These are phyloP conservation scores for Haplosporangium sp. DNA, from an alignment of 371 early-diverging fungal genomes.

Conservation along the genomic window DNA sequence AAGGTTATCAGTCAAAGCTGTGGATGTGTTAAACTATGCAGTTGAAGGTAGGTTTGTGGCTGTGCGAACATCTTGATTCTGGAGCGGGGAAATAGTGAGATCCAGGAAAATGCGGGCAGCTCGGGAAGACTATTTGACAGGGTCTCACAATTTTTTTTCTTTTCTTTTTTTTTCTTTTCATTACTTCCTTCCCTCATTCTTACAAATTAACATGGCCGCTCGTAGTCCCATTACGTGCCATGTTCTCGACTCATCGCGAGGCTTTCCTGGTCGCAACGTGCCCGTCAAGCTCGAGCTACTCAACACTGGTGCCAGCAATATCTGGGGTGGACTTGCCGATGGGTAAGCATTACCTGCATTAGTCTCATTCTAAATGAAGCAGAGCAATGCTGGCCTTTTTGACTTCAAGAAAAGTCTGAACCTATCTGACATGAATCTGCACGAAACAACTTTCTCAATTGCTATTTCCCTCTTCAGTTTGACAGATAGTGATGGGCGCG, in stretches of 20 bases:
- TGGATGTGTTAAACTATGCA: too few species aligned
- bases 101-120: constrained; percentile 14
- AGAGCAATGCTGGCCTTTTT: not conserved
- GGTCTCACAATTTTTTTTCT: not conserved
- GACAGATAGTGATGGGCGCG: constrained; percentile 87
- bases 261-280: constrained; percentile 83
- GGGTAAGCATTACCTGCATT: constrained; percentile 20
- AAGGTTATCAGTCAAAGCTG: too few species aligned
- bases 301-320: constrained; percentile 58
- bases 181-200: not conserved
- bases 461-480: constrained; percentile 45
- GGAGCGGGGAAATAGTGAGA: not conserved
- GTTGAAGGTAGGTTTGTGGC: not conserved
- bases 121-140: not conserved
- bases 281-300: constrained; percentile 74
- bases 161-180: not conserved
- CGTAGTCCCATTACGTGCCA: constrained; percentile 87
- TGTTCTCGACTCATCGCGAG: constrained; percentile 86
- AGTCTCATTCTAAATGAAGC: too few species aligned
- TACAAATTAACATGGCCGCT: constrained; percentile 26
- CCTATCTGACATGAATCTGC: too few species aligned
- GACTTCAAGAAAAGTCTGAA: not conserved
- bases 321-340: constrained; percentile 40
- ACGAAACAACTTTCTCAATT: too few species aligned
- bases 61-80: not conserved